Evolutionary conservation across 176 grass and related monocot species (phyloP).

Genomic region (Themeda triandra): DNA sequence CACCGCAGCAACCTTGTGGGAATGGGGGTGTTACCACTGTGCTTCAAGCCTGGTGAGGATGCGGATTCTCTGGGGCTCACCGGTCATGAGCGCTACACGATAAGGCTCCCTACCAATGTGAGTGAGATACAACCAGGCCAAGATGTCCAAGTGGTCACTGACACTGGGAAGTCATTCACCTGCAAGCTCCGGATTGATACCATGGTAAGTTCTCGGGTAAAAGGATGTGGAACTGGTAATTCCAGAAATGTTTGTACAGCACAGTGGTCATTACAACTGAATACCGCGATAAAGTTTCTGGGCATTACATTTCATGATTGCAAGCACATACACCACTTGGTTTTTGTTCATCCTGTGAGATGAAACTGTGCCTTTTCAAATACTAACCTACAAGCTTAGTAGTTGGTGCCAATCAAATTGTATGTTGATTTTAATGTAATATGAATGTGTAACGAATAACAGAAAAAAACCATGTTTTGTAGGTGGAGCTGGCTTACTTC

Average conservation of each 20-base stretch:
- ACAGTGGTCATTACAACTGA: not conserved
- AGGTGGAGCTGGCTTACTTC: slow-evolving; percentile 18
- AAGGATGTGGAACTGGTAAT: not conserved
- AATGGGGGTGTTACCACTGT: slow-evolving; percentile 86
- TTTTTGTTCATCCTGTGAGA: not conserved
- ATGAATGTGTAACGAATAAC: not conserved
- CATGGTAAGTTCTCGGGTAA: slow-evolving; percentile 41
- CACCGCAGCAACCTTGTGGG: slow-evolving; percentile 95
- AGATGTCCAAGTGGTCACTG: slow-evolving; percentile 55
- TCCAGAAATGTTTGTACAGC: not conserved
- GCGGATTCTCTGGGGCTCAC: slow-evolving; percentile 83
- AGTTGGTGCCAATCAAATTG: not conserved
- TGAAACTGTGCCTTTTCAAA: not conserved
- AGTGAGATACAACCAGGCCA: slow-evolving; percentile 86
- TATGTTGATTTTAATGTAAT: not conserved
- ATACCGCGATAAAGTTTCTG: not conserved
- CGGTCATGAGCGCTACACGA: slow-evolving; percentile 74
- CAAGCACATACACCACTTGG: not conserved
- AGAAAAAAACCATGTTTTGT: not conserved
- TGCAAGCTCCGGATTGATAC: slow-evolving; percentile 88
- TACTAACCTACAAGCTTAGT: not conserved
- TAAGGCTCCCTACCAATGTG: slow-evolving; percentile 60
- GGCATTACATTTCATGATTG: not conserved
- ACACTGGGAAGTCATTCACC: slow-evolving; percentile 71
- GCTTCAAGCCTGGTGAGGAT: slow-evolving; percentile 81